Evolutionary conservation across 352 stramenopile genomes (phyloP).

Genomic region (Phytophthora tubulina): DNA sequence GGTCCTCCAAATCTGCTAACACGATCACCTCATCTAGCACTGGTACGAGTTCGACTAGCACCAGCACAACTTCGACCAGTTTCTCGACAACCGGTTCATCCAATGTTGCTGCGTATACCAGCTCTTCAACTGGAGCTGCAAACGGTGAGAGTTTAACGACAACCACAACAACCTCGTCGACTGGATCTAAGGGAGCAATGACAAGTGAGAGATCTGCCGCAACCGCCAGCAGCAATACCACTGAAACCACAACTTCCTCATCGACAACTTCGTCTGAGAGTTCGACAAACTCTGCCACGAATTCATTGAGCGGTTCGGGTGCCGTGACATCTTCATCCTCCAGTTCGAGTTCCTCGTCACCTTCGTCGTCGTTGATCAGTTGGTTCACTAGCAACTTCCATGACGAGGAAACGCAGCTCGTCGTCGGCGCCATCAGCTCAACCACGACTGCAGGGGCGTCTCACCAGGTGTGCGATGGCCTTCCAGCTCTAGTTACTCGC

Average conservation of each 20-base stretch:
- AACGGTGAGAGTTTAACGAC: conserved; percentile 8
- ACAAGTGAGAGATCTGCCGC: background rate
- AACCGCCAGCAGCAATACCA: conserved; percentile 18
- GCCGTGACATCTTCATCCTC: conserved; percentile 8
- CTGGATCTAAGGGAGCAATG: conserved; percentile 2
- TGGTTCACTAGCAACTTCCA: conserved; percentile 46
- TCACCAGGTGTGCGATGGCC: conserved; percentile 41
- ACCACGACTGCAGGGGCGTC: background rate
- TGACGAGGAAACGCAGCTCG: conserved; percentile 50
- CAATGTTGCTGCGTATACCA: conserved; percentile 6
- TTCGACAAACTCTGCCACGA: conserved; percentile 9
- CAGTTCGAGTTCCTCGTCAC: conserved; percentile 20
- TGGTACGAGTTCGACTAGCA: conserved; percentile 12
- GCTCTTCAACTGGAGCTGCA: conserved; percentile 17
- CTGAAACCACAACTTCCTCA: conserved; percentile 6
- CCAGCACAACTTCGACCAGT: conserved; percentile 11
- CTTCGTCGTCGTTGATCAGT: conserved; percentile 28
- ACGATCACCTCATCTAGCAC: conserved; percentile 10
- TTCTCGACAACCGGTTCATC: background rate
- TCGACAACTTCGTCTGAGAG: conserved; percentile 12
- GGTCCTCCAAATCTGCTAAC: conserved; percentile 3
- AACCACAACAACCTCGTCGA: conserved; percentile 16
- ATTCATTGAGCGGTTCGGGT: conserved; percentile 8
- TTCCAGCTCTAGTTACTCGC: conserved; percentile 44
- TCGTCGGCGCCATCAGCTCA: conserved; percentile 27